phyloP scores from a whole-genome alignment of 1,139 yeast species.

The Suhomyces yuchorum region DNA sequence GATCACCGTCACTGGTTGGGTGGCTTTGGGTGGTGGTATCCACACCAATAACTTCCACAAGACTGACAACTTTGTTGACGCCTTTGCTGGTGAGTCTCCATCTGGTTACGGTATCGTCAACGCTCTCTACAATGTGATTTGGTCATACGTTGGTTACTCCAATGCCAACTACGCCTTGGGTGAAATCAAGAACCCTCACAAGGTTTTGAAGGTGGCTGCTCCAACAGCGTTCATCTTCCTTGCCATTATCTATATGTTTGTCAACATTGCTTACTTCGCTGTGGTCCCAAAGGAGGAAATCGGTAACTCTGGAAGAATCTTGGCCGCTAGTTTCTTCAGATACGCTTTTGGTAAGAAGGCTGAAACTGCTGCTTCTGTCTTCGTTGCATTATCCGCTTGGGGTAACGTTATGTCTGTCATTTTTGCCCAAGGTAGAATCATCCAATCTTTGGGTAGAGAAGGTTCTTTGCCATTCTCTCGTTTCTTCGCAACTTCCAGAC shows the following conservation, averaged over 20 bases:
- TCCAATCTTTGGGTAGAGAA: conserved; percentile 53
- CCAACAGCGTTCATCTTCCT: conserved; percentile 58
- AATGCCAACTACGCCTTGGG: conserved; percentile 83
- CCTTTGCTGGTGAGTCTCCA: conserved; percentile 62
- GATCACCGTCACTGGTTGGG: conserved; percentile 79
- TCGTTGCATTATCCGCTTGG: conserved; percentile 52
- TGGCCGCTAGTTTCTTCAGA: conserved; percentile 50
- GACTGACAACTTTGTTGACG: conserved; percentile 62
- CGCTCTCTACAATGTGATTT: conserved; percentile 76
- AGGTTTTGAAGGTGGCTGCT: conserved; percentile 46
- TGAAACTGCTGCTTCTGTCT: conserved; percentile 51
- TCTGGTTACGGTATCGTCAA: conserved; percentile 76
- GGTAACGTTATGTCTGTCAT: conserved; percentile 53
- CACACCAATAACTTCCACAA: conserved; percentile 48
- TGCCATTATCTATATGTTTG: conserved; percentile 68
- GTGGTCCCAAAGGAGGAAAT: conserved; percentile 52
- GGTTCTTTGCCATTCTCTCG: conserved; percentile 50
- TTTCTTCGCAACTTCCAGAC: conserved; percentile 46
- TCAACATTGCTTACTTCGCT: conserved; percentile 60
- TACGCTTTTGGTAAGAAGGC: conserved; percentile 49
- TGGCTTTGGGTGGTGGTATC: conserved; percentile 73
- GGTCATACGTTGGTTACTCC: conserved; percentile 76
- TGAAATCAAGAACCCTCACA: conserved; percentile 62
- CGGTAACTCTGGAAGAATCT: conserved; percentile 44
- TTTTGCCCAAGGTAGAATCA: conserved; percentile 52